Percentiles rank a stretch among this genome's conserved stretches.
phyloP scores from a whole-genome alignment of 2,329 filamentous ascomycete genomes.

The Cercospora sp. region DNA sequence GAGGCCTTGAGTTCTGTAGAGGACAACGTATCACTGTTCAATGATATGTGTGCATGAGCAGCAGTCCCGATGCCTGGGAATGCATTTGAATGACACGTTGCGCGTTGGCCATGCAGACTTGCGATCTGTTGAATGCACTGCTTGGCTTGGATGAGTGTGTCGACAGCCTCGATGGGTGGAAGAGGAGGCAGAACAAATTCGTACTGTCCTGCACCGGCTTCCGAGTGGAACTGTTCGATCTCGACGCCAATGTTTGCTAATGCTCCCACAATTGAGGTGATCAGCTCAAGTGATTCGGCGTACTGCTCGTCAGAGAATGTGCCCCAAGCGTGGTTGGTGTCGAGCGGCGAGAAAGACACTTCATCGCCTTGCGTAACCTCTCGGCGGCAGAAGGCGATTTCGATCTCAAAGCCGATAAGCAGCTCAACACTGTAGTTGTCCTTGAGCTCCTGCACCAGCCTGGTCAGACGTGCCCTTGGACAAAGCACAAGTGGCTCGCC shows the following conservation, averaged over 20 bases:
- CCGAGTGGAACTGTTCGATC: conserved; percentile 72
- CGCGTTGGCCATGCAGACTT: conserved; percentile 60
- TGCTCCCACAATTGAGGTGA: conserved; percentile 64
- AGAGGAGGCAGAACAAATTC: conserved; percentile 69
- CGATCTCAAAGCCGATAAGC: conserved; percentile 76
- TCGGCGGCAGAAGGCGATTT: conserved; percentile 65
- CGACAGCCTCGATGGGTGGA: conserved; percentile 66
- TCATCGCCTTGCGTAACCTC: background rate
- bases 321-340: conserved; percentile 69
- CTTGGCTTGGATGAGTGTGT: conserved; percentile 68
- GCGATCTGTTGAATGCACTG: conserved; percentile 68
- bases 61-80: conserved; percentile 63
- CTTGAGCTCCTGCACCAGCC: conserved; percentile 54
- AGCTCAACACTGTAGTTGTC: conserved; percentile 57
- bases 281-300: conserved; percentile 56
- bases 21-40: conserved; percentile 47
- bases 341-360: conserved; percentile 46
- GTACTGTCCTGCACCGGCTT: conserved; percentile 72
- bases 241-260: conserved; percentile 64
- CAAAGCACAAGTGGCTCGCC: conserved; percentile 58
- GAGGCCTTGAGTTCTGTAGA: conserved; percentile 37
- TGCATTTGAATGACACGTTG: conserved; percentile 74
- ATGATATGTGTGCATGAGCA: conserved; percentile 68
- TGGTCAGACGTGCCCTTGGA: conserved; percentile 53
- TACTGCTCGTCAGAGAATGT: conserved; percentile 64